A percentile compares a stretch with the other conserved stretches of the same genome.
These are phyloP conservation scores for Ulota crispa DNA, from an alignment of 225 moss, liverwort and hornwort species.

Conservation along the genomic window DNA sequence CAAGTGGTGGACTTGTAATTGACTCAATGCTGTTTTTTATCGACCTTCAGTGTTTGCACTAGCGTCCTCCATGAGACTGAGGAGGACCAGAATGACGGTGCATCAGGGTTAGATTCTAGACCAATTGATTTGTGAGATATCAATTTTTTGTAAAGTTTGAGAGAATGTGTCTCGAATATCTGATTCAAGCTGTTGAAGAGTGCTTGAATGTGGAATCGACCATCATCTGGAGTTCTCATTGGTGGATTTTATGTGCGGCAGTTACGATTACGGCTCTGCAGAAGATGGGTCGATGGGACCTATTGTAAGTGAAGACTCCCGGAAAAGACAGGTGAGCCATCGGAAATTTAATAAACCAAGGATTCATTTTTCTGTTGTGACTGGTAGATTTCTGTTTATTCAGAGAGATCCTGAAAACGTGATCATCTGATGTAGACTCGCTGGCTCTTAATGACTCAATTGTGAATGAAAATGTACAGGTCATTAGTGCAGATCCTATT, in stretches of 20 bases:
- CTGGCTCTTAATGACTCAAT: neutral
- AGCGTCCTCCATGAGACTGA: conserved; percentile 96
- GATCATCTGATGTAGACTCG: conserved; percentile 3
- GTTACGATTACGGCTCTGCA: conserved; percentile 62
- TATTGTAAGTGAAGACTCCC: conserved; percentile 82
- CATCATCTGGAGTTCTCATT: conserved; percentile 17
- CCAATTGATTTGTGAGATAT: neutral
- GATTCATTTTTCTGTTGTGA: neutral
- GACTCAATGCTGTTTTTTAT: conserved; percentile 10
- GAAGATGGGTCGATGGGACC: conserved; percentile 75
- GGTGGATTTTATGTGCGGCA: conserved; percentile 24
- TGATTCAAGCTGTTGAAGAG: neutral
- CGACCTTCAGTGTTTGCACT: conserved; percentile 81
- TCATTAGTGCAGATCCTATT: conserved; percentile 86
- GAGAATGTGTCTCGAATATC: neutral
- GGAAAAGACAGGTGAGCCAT: conserved; percentile 85
- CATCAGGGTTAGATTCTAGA: conserved; percentile 60
- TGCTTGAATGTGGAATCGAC: conserved; percentile 1
- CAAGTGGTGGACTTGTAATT: conserved; percentile 7
- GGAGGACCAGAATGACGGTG: conserved; percentile 73
- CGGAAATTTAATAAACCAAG: neutral
- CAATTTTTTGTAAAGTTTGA: neutral
- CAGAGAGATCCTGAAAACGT: neutral
- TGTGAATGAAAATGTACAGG: conserved; percentile 48
- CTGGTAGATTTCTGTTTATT: neutral